Base-by-base conservation (phyloP, 2,329 filamentous ascomycete species). In the Rhynchosporium agropyri region DNA sequence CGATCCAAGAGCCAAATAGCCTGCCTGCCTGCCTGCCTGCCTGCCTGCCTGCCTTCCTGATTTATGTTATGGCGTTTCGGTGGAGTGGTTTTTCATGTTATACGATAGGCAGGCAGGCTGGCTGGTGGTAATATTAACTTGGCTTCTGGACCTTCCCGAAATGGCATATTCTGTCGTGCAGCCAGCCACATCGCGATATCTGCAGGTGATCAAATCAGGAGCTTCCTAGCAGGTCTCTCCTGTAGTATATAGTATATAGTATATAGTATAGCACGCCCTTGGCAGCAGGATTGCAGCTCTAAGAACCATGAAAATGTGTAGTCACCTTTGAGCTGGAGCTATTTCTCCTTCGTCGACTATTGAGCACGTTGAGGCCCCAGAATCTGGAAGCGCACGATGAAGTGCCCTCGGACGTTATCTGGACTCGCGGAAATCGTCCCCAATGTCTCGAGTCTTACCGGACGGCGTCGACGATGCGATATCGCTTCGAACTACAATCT, bases 1-100 rank as follows among this genome's bases (percentile, higher is more conserved):
- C 46, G 62, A 64, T 36, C 33, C 33, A 31, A 66, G 67, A 36
- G 65, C 45, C 42, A 59, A 58, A 40, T 53, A 54, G 20, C 42
- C 38, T 49, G 20, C 48, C 36, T 20, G 20, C 48, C 36, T 20
- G 20, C 20, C 20, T 20, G 20, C 20, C 20, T 20, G 20, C 20
- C 20, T 20, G 20, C 20, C 20, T 20, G 20, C 20, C 20, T 20
- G 20, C 20, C 20, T 20, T 20, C 20, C 20, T 20, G 1, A 20
- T 20, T 58, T 33, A 63, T 31, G 55, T 61, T 40, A 61, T 31
- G 53, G 45, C 31, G 38, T 38, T 38, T 20, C n/a, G 31, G 33
- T 20, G 36, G 29, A 7, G 28, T 15, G 43, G 15, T 46, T 46
- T 40, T 12, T 58, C 15, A 4, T 51, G 26, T n/a, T 58, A 20